Conservation (phyloP, 257 asterid genomes). For the Cynanchum wilfordii region DNA sequence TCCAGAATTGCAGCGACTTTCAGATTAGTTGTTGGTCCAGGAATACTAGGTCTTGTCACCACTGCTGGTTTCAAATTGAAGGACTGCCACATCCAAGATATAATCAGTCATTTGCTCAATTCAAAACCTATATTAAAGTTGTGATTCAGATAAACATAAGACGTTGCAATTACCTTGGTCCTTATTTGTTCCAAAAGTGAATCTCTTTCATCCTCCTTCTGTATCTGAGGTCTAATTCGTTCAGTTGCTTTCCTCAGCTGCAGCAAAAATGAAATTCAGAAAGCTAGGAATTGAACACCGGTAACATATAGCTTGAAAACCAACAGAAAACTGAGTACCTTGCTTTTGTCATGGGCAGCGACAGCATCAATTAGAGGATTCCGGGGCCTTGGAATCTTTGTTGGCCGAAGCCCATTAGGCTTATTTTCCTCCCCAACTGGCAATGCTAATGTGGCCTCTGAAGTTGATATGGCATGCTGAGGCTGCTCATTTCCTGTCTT, state of each 20-base stretch:
- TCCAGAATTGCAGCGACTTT: constrained; percentile 80
- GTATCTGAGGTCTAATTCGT: constrained; percentile 39
- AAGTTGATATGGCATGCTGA: constrained; percentile 22
- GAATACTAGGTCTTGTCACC: constrained; percentile 58
- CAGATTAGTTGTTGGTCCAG: constrained; percentile 69
- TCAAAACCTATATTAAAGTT: neutral
- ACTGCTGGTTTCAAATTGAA: constrained; percentile 78
- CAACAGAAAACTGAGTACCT: constrained; percentile 40
- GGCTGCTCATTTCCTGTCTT: constrained; percentile 28
- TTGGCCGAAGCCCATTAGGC: constrained; percentile 30
- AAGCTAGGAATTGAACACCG: constrained; percentile 8
- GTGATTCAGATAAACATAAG: neutral
- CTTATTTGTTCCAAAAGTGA: constrained; percentile 78
- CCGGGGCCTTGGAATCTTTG: constrained; percentile 55
- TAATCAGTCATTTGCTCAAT: constrained; percentile 27
- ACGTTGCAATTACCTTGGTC: constrained; percentile 46
- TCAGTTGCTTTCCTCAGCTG: constrained; percentile 84
- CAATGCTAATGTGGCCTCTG: constrained; percentile 29
- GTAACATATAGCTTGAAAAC: neutral
- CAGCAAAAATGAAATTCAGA: constrained; percentile 34
- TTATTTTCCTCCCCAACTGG: constrained; percentile 44
- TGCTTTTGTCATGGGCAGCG: constrained; percentile 74
- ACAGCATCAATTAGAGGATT: constrained; percentile 70
- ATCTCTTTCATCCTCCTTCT: constrained; percentile 65
- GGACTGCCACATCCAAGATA: constrained; percentile 45